Conservation (phyloP, 345 rosid genomes). For the Raphanus raphanistrum region DNA sequence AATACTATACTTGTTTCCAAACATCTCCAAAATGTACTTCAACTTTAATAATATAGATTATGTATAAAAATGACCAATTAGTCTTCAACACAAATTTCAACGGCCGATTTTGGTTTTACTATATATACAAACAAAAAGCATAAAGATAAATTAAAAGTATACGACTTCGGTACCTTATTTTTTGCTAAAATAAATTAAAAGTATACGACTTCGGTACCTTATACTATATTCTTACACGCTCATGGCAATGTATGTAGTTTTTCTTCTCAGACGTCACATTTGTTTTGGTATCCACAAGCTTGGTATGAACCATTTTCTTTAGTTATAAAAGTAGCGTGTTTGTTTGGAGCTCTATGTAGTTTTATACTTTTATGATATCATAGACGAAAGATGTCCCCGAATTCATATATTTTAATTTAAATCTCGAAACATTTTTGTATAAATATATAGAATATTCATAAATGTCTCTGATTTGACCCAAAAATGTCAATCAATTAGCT, state of each 20-base stretch:
- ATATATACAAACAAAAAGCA: neutral
- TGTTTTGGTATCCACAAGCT: neutral
- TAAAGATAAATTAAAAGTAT: neutral
- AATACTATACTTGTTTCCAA: no score
- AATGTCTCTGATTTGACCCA: no score
- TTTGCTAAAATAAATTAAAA: no score
- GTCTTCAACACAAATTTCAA: constrained; percentile 17
- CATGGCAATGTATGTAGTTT: neutral
- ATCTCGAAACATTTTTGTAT: no score
- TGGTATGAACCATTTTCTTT: neutral
- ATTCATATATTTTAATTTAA: no score
- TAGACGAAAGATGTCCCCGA: neutral
- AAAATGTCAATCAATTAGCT: no score
- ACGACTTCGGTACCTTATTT: neutral
- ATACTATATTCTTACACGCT: neutral
- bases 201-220: neutral
- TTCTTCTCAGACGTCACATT: neutral
- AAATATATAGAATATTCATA: no score
- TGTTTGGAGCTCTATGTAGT: neutral
- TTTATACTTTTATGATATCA: neutral
- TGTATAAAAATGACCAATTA: neutral
- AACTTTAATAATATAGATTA: no score
- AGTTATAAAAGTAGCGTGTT: neutral
- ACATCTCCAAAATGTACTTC: no score
- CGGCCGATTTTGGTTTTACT: neutral